These are phyloP conservation scores for Fusarium hostae DNA, from an alignment of 2,329 filamentous ascomycete genomes.

Conservation along the genomic window DNA sequence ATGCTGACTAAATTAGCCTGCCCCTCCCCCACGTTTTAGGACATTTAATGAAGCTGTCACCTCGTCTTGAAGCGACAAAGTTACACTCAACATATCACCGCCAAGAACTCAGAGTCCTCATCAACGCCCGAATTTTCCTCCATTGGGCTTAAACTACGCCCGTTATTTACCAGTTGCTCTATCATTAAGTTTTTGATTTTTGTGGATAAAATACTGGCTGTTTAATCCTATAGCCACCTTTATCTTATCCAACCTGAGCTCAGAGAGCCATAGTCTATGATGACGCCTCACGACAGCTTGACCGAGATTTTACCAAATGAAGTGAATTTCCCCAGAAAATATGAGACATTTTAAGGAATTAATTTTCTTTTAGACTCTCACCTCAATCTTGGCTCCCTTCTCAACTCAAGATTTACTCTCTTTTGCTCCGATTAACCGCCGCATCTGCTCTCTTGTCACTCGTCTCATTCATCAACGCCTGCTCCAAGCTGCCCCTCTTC, in stretches of 20 bases:
- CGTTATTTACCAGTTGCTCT: accelerated
- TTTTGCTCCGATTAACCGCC: conserved; percentile 68
- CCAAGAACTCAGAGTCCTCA: not conserved
- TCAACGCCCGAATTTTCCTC: not conserved
- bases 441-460: conserved; percentile 71
- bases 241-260: not conserved
- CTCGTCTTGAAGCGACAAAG: conserved; percentile 20
- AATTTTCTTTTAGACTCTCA: conserved; percentile 16
- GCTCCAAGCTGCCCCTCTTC: conserved; percentile 48
- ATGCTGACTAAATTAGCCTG: conserved; percentile 38
- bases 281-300: conserved; percentile 16
- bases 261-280: not conserved
- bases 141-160: not conserved
- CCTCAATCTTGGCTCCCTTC: conserved; percentile 54
- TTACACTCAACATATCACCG: not conserved
- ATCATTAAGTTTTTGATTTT: not conserved
- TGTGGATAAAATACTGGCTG: too few species aligned
- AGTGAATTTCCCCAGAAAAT: not conserved
- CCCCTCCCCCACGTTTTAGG: conserved; percentile 34
- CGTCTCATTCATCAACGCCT: conserved; percentile 74
- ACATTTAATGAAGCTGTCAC: conserved; percentile 16
- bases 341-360: not conserved
- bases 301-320: conserved; percentile 35
- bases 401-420: conserved; percentile 64
- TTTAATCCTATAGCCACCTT: not conserved